Evolutionary conservation across 306 rosid genomes (phyloP).

Genomic region (Malus sylvestris): DNA sequence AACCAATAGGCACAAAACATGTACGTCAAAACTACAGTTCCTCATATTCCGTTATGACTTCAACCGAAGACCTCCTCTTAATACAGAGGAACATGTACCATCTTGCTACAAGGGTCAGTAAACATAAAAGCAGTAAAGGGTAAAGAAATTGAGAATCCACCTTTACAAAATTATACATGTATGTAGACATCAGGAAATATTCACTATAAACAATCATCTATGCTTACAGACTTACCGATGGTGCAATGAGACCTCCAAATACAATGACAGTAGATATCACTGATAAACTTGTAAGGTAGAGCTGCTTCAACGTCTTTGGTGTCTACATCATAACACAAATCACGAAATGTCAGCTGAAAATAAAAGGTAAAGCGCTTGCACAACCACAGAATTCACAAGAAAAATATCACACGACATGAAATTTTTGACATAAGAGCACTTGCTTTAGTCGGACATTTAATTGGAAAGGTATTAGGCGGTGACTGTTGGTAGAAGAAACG

Average conservation of each 20-base stretch:
- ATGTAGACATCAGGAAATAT: background rate
- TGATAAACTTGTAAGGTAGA: constrained; percentile 60
- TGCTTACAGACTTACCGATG: constrained; percentile 52
- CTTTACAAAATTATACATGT: background rate
- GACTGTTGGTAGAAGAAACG: too few species aligned
- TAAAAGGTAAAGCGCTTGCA: background rate
- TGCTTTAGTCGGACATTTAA: background rate
- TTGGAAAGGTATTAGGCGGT: too few species aligned
- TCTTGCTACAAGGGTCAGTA: background rate
- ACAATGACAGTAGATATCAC: constrained; percentile 65
- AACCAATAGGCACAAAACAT: background rate
- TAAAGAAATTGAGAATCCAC: background rate
- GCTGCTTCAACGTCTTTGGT: constrained; percentile 77
- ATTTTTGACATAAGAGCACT: background rate
- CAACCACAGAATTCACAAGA: background rate
- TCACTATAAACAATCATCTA: background rate
- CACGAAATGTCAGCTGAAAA: constrained; percentile 3
- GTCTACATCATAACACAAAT: constrained; percentile 45
- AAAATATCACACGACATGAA: background rate
- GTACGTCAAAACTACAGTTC: background rate
- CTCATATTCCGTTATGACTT: too few species aligned
- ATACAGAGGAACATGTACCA: background rate
- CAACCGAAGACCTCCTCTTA: background rate
- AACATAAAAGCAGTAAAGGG: background rate
- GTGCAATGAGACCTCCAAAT: constrained; percentile 90